Evolutionary conservation across 2,329 filamentous ascomycete genomes (phyloP).

Genomic region (Colletotrichum cordylinicola): DNA sequence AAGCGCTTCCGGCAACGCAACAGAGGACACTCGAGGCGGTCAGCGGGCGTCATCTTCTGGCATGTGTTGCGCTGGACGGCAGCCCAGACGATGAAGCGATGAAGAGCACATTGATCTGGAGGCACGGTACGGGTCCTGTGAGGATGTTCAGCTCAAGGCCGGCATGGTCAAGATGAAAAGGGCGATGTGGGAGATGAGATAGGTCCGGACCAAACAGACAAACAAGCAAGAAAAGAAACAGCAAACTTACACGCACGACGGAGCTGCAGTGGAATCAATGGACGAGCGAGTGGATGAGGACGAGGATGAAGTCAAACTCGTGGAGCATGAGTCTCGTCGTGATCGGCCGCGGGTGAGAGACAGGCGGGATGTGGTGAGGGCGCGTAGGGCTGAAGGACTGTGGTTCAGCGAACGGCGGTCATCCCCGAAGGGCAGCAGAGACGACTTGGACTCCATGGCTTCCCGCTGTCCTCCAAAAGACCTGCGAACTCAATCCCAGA

Average conservation of each 20-base stretch:
- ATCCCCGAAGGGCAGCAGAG: slow-evolving; percentile 28
- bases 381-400: slow-evolving; percentile 36
- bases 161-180: slow-evolving; percentile 3
- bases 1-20: slow-evolving; percentile 56
- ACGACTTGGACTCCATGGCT: slow-evolving; percentile 36
- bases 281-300: slow-evolving; percentile 27
- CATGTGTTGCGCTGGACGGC: slow-evolving; percentile 60
- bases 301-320: slow-evolving; percentile 29
- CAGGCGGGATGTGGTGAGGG: slow-evolving; percentile 35
- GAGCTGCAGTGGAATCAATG: slow-evolving; percentile 26
- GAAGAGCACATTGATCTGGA: slow-evolving; percentile 55
- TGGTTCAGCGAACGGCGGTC: slow-evolving; percentile 28
- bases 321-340: slow-evolving; percentile 33
- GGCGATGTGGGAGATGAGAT: neutral
- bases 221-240: neutral
- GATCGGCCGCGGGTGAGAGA: slow-evolving; percentile 34
- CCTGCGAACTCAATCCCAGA: neutral
- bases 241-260: slow-evolving; percentile 39
- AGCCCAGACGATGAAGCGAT: slow-evolving; percentile 63
- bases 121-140: slow-evolving; percentile 49
- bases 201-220: neutral
- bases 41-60: slow-evolving; percentile 49
- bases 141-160: slow-evolving; percentile 12
- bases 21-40: slow-evolving; percentile 58
- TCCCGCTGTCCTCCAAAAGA: neutral